Evolutionary conservation across 1,284 basidiomycete species (phyloP), one percentile per base, ranked within the genome.

Genomic region (Meripilus lineatus): DNA sequence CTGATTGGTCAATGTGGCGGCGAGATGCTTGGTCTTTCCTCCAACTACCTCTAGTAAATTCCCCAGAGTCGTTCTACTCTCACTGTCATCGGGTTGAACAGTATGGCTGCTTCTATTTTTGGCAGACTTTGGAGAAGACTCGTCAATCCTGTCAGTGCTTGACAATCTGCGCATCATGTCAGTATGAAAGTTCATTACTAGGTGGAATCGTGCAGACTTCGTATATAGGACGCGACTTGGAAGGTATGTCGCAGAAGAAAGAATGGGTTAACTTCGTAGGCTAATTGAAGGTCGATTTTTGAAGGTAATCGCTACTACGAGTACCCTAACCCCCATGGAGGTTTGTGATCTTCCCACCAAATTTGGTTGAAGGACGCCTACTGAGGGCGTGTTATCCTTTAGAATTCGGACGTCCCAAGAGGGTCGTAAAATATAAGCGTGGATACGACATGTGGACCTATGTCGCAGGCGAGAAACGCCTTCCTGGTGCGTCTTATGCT

Each of bases 281-380:
- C 23, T 18, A 10, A 10, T 22, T 25, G 4, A 17, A 42, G 17
- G 13, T 13, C 40, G 7, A 7, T 2, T 20, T 36, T n/a, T n/a
- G 30, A 28, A 63, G 62, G 60, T 2, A 63, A 63, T 43, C 48
- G 49, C 15, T 63, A 53, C 46, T 62, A 50, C 38, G 61, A 63
- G 36, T 54, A 59, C 37, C 57, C 59, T 8, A 58, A 56, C 32
- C 49, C 52, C 2, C 42, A 53, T 15, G 51, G 51, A 25, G 52
- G 61, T 61, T 40, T 13, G 52, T 44, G 4, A 15, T 30, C 5
- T 33, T 41, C 32, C 13, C n/a, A 11, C 33, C 36, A 32, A 7
- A n/a, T 17, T 25, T 11, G 14, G 17, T 48, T 38, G 13, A 13
- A 21, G 11, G 32, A n/a, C n/a, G n/a, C n/a, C n/a, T n/a, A n/a